Conservation (phyloP, 2,329 filamentous ascomycete genomes). For the Ceratocystis ficicola region DNA sequence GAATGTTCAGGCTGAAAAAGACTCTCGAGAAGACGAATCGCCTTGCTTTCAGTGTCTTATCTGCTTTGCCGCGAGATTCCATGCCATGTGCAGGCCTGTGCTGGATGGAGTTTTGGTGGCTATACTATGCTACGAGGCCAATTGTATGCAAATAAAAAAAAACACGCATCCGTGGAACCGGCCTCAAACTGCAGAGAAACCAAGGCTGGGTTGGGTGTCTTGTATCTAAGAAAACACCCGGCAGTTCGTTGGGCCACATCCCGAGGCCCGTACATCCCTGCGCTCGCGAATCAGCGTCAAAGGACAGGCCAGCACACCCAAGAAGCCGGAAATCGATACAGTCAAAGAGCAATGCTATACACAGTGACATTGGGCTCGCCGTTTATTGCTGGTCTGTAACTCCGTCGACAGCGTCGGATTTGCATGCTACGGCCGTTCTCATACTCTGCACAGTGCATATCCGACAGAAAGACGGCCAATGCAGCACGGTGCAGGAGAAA, state of each 20-base stretch:
- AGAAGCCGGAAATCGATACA: too few species aligned
- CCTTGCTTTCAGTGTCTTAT: background rate
- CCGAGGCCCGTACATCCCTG: background rate
- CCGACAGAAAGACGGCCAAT: too few species aligned
- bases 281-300: background rate
- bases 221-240: background rate
- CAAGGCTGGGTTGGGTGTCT: background rate
- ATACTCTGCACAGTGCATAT: too few species aligned
- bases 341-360: too few species aligned
- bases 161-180: background rate
- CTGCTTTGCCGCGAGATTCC: background rate
- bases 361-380: too few species aligned
- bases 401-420: too few species aligned
- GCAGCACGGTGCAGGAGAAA: background rate
- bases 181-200: background rate
- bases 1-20: too few species aligned
- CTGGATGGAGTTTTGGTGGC: too few species aligned
- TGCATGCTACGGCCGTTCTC: too few species aligned
- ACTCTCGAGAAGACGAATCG: background rate
- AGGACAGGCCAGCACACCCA: background rate
- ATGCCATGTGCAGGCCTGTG: background rate
- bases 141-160: background rate
- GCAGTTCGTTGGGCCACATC: background rate
- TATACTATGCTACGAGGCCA: background rate
- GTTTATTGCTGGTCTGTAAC: too few species aligned